Conservation (phyloP, 495 filamentous ascomycete species). For the Daldinia vernicosa region DNA sequence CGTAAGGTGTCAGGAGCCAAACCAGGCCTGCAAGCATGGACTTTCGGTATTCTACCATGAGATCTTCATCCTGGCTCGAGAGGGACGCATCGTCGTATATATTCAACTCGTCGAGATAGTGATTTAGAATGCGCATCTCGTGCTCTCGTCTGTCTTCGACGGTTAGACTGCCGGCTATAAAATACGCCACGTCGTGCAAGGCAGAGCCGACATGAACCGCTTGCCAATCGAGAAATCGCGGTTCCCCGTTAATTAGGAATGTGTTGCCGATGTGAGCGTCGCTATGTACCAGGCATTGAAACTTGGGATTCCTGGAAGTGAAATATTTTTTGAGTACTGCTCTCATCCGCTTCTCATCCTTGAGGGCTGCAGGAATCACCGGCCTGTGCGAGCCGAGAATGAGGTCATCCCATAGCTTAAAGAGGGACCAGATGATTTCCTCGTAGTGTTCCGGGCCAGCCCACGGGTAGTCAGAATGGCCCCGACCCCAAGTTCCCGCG, state of each 20-base stretch:
- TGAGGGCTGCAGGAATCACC: slow-evolving; percentile 26
- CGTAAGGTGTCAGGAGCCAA: slow-evolving; percentile 13
- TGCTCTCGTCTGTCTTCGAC: slow-evolving; percentile 72
- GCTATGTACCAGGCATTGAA: slow-evolving; percentile 39
- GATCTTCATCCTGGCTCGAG: slow-evolving; percentile 35
- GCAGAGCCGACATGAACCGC: slow-evolving; percentile 39
- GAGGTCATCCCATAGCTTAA: slow-evolving; percentile 27
- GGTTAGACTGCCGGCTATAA: slow-evolving; percentile 47
- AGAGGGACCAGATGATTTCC: slow-evolving; percentile 29
- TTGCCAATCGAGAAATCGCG: slow-evolving; percentile 44
- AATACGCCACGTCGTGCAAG: slow-evolving; percentile 44
- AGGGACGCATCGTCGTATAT: slow-evolving; percentile 41
- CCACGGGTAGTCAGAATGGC: slow-evolving; percentile 36
- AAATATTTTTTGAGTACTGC: slow-evolving; percentile 41
- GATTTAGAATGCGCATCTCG: slow-evolving; percentile 72
- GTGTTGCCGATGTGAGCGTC: slow-evolving; percentile 45
- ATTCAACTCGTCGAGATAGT: slow-evolving; percentile 57
- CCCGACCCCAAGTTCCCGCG: slow-evolving; percentile 40
- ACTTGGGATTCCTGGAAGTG: slow-evolving; percentile 32
- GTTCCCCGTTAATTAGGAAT: slow-evolving; percentile 26
- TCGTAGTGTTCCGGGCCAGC: slow-evolving; percentile 34
- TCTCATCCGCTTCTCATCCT: slow-evolving; percentile 32
- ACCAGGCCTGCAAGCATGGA: slow-evolving; percentile 13
- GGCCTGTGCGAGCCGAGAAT: slow-evolving; percentile 28
- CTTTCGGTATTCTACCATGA: slow-evolving; percentile 39